Evolutionary conservation across 805 yeast species (phyloP), one percentile per base, ranked within the genome.

Genomic region (Tetrapisispora namnaoensis): DNA sequence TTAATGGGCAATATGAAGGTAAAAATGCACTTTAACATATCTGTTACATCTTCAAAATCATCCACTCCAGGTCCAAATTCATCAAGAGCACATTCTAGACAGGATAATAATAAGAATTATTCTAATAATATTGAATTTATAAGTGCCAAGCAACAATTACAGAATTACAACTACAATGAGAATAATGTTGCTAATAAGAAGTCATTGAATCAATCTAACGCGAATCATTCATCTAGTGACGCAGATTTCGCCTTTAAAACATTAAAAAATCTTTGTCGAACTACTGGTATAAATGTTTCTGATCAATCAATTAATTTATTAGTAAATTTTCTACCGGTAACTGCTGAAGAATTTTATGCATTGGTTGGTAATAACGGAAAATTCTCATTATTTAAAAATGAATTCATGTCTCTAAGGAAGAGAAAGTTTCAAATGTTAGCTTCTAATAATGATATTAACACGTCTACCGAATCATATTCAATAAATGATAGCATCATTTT

Each of bases 21-120:
- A n/a, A 62, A 66, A 8, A 77, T 85, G 70, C 67, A 73, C 17
- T 81, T 83, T 61, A 69, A 72, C 30, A 45, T 53, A 20, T 50
- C 60, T 2, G 58, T 61, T 8, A 41, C 50, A 9, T 44, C 47
- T 20, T 52, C 61, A 2, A 51, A 56, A 34, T 46, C 63, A 1
- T 42, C 57, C 2, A 48, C 62, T 2, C 39, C 53, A 16, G 27
- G n/a, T 22, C 4, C 34, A 17, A 51, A 43, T n/a, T 24, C 20
- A 2, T 40, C 46, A 10, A 44, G 46, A 36, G 17, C 38, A 22
- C 28, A 44, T n/a, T 21, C 45, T 10, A 28, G 30, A 14, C 5
- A 27, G 11, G 20, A n/a, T 20, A 8, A 21, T 16, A 16, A 16
- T 9, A 42, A 22, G 2, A 35, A 21, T 34, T 13, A 34, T 18